Base-by-base conservation (phyloP, 2,329 filamentous ascomycete genomes). In the Neonectria hederae region DNA sequence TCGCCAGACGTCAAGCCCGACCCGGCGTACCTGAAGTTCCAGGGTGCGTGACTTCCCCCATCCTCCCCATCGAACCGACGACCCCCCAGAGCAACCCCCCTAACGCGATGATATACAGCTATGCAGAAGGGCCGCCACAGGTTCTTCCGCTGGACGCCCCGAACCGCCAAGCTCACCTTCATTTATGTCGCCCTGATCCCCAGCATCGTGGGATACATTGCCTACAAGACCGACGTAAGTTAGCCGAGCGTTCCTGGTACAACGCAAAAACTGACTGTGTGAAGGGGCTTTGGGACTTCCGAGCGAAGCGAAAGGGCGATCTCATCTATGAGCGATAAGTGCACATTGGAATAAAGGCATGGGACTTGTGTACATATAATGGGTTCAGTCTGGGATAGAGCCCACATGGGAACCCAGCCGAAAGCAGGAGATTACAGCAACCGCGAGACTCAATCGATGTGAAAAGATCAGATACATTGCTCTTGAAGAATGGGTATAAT, bases 101-200 rank as follows among this genome's bases (percentile, higher is more conserved):
- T 78, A 74, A 77, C 72, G 48, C 54, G 26, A 49, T 63, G 58
- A 38, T 63, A 73, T 45, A 59, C 75, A 97, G 94, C 91, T 79
- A 92, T 97, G 89, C 88, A 87, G 76, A 84, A 87, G 76, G 93
- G 92, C 84, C 91, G 96, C 71, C 91, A 94, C 87, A 93, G 93
- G 83, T 97, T 93, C 87, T 99, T 98, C 87, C 88, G 93, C 80
- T 98, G 93, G 93, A 98, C 92, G 38, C 87, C 89, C 56, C 87
- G 92, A 75, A 97, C 93, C 49, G 93, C 93, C 30, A 89, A 88
- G 82, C 80, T 97, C 75, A 90, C 90, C 5, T 88, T 97, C 77
- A 84, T 90, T 69, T 97, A 95, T 80, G 86, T 91, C 63, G 82
- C 89, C 35, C 82, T 90, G 58, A 87, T 97, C 46, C 96, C 96